phyloP scores from a whole-genome alignment of 441 rosid genomes.

The Melastoma candidum region DNA sequence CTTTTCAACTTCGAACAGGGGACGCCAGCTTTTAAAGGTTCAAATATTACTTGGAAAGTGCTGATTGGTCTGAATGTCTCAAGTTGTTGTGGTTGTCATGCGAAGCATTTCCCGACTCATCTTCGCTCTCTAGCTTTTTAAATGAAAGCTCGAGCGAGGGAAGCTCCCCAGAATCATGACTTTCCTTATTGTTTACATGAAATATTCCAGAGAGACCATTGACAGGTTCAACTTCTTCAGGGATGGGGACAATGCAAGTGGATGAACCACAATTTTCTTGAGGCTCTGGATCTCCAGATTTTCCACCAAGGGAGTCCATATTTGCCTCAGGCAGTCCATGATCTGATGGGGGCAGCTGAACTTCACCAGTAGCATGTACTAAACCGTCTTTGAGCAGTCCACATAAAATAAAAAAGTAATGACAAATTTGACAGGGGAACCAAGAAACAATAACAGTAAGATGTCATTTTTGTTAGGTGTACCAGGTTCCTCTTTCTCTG shows the following conservation, averaged over 20 bases:
- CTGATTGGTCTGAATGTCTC: constrained; percentile 10
- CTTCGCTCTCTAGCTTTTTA: constrained; percentile 6
- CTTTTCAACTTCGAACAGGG: background rate
- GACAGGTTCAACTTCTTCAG: constrained; percentile 19
- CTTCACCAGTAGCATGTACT: constrained; percentile 15
- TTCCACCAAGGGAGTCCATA: constrained; percentile 20
- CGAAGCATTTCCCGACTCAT: background rate
- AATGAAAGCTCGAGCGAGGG: constrained; percentile 10
- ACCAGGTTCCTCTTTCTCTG: constrained; percentile 16
- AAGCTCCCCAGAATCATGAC: background rate
- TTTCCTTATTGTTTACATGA: constrained; percentile 5
- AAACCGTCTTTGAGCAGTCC: background rate
- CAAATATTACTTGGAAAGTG: constrained; percentile 5
- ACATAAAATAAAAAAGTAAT: too few relatives aligned
- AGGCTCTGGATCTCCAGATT: constrained; percentile 19
- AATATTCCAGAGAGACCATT: constrained; percentile 23
- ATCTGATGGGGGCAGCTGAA: constrained; percentile 18
- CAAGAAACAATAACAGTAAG: constrained; percentile 13
- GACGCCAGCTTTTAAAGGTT: background rate
- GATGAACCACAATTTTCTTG: constrained; percentile 9
- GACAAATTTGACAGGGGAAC: too few relatives aligned
- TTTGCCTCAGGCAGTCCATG: constrained; percentile 16
- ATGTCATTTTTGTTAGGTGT: constrained; percentile 21
- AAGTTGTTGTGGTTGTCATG: constrained; percentile 7
- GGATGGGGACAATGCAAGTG: constrained; percentile 19